Evolutionary conservation across 148 eudicot species (phyloP).

Genomic region (Polygonum maritimum): DNA sequence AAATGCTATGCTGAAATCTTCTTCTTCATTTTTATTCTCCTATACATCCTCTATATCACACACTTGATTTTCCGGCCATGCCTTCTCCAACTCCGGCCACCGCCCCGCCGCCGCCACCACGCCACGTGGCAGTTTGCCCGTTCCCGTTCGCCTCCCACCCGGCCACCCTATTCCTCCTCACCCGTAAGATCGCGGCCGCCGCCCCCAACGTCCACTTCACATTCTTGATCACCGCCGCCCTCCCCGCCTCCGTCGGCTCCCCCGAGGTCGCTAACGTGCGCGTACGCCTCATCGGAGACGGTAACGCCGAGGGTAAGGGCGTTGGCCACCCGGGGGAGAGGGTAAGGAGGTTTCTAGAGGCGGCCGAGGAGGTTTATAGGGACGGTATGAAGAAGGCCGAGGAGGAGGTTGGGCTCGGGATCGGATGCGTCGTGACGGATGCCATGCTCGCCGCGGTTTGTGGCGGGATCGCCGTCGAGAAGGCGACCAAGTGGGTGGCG

Average conservation of each 20-base stretch:
- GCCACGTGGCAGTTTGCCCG: constrained; percentile 28
- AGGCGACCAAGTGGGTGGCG: constrained; percentile 26
- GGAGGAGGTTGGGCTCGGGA: constrained; percentile 21
- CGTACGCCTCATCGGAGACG: constrained; percentile 13
- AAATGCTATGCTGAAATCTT: background rate
- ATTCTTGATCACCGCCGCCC: constrained; percentile 15
- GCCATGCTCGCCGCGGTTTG: constrained; percentile 26
- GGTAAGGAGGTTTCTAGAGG: constrained; percentile 21
- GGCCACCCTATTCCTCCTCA: constrained; percentile 21
- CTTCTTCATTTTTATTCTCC: too few relatives aligned
- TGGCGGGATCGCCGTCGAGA: constrained; percentile 20
- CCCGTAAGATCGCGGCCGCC: constrained; percentile 20
- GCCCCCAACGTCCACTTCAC: constrained; percentile 22
- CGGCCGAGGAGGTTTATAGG: constrained; percentile 18
- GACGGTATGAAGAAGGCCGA: constrained; percentile 21
- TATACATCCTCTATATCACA: background rate
- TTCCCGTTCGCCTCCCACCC: constrained; percentile 41
- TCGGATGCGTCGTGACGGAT: constrained; percentile 26
- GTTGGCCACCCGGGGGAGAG: constrained; percentile 13
- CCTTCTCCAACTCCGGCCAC: background rate
- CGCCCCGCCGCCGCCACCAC: background rate
- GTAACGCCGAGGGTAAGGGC: constrained; percentile 20
- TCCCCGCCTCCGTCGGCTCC: background rate
- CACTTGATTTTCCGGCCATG: background rate
- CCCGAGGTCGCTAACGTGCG: background rate